Conservation (phyloP, 495 filamentous ascomycete species). For the Aspergillus olivimuriae region DNA sequence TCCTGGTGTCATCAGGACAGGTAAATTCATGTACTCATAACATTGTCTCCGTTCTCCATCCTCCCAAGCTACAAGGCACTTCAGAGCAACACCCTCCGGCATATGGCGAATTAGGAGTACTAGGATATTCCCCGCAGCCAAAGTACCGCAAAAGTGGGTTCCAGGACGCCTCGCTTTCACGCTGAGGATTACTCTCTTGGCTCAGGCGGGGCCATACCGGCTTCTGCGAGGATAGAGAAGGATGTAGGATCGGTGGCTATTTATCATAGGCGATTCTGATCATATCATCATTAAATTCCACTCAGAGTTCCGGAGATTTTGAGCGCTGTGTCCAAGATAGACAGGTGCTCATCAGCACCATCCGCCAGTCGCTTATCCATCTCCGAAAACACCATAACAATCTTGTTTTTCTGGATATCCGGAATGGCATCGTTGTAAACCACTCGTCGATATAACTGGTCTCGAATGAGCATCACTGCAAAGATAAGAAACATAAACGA, state of each 20-base stretch:
- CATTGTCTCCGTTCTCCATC: background rate
- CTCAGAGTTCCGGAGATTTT: constrained; percentile 72
- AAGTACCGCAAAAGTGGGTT: too few species aligned
- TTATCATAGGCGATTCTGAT: too few species aligned
- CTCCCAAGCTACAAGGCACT: too few species aligned
- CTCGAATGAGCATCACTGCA: constrained; percentile 2
- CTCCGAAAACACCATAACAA: constrained; percentile 84
- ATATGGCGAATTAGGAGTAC: too few species aligned
- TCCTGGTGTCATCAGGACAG: constrained; percentile 1
- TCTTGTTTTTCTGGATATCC: constrained; percentile 83
- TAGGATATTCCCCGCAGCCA: too few species aligned
- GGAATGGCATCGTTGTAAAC: constrained; percentile 78
- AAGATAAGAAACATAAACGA: background rate
- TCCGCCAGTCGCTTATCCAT: constrained; percentile 93
- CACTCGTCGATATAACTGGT: constrained; percentile 73
- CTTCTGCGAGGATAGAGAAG: background rate
- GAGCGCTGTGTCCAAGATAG: constrained; percentile 76
- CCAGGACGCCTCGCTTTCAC: too few species aligned
- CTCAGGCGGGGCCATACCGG: too few species aligned
- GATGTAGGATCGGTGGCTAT: too few species aligned
- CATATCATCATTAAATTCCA: constrained; percentile 20
- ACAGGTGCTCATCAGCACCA: constrained; percentile 93
- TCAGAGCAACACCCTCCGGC: too few species aligned
- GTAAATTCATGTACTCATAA: constrained; percentile 19
- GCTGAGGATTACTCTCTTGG: too few species aligned